Base-by-base conservation (phyloP, 441 rosid genomes). In the Populus hybrid region DNA sequence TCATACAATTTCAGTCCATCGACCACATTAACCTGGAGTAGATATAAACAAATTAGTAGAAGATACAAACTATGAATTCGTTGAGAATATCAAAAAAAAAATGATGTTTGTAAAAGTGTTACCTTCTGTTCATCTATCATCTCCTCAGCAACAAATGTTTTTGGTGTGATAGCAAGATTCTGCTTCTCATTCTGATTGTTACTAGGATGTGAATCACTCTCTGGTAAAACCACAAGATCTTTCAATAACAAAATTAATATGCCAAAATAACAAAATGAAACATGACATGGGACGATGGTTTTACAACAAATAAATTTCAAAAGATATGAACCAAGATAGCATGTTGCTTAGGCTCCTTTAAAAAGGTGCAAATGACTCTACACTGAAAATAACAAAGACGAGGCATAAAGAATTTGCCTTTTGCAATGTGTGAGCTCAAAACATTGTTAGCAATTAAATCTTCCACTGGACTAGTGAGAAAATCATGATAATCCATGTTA, bases 1-100 rank as follows among this genome's bases (percentile, higher is more conserved):
- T 90, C 98, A 65, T 91, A 91, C 76, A 93, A 73, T 88, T 89
- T 88, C 79, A 94, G 81, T 81, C 98, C 99, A 77, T 96, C 99
- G 56, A 91, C 98, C 78, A 90, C 97, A 83, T 96, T 94, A 73
- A 93, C 94, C 99, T 91, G 79, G 45, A 74, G 73, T 70, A 69
- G 67, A 81, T 73, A 80, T 70, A 23, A 35, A 20, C 9, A 38
- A 59, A 79, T 77, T 21, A 71, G 59, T 75, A 45, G 26, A 84
- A 38, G 53, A 71, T 24, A 21, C 35, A 72, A 26, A 29, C 40
- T 33, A 9, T 61, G 26, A 61, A 61, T 61, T 21, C 9, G 12
- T 24, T 21, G 26, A 21, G 64, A 61, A 2, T 21, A 61, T 61
- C n/a, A 61, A 61, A 8, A 61, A 23, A 21, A 72, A 23, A 73